A percentile compares a stretch with the other conserved stretches of the same genome.
Evolutionary conservation across 495 filamentous ascomycete genomes (phyloP).

Genomic region (Penicillium canescens): DNA sequence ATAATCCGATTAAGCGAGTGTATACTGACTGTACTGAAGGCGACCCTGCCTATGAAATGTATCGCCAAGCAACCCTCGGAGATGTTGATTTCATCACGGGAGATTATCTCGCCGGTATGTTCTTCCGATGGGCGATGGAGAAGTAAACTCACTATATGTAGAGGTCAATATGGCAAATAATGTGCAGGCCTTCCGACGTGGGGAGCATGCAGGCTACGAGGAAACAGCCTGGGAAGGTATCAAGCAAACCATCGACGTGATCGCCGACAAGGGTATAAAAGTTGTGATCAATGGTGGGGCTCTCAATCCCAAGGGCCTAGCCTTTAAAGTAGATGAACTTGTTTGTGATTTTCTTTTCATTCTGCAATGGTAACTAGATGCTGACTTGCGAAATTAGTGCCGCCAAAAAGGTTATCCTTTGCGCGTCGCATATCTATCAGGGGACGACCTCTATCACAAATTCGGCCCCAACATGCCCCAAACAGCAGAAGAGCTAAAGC

Average conservation of each 20-base stretch:
- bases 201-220: slow-evolving; percentile 42
- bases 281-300: slow-evolving; percentile 49
- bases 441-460: slow-evolving; percentile 40
- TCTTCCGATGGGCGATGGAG: neutral
- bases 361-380: neutral
- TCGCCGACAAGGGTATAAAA: slow-evolving; percentile 42
- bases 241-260: slow-evolving; percentile 41
- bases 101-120: slow-evolving; percentile 52
- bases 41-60: slow-evolving; percentile 46
- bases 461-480: slow-evolving; percentile 30
- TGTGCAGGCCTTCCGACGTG: slow-evolving; percentile 34
- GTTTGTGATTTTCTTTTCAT: slow-evolving; percentile 14
- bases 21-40: slow-evolving; percentile 20
- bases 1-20: neutral
- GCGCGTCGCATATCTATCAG: slow-evolving; percentile 47
- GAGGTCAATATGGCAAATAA: slow-evolving; percentile 51
- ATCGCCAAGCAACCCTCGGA: slow-evolving; percentile 42
- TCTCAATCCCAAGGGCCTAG: slow-evolving; percentile 43
- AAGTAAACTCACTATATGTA: slow-evolving; percentile 2
- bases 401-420: slow-evolving; percentile 30
- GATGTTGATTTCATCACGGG: slow-evolving; percentile 57
- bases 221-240: slow-evolving; percentile 47
- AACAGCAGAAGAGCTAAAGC: slow-evolving; percentile 28
- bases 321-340: slow-evolving; percentile 34
- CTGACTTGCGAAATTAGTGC: slow-evolving; percentile 8